Base-by-base conservation (phyloP, 306 rosid species). In the Quercus robur region DNA sequence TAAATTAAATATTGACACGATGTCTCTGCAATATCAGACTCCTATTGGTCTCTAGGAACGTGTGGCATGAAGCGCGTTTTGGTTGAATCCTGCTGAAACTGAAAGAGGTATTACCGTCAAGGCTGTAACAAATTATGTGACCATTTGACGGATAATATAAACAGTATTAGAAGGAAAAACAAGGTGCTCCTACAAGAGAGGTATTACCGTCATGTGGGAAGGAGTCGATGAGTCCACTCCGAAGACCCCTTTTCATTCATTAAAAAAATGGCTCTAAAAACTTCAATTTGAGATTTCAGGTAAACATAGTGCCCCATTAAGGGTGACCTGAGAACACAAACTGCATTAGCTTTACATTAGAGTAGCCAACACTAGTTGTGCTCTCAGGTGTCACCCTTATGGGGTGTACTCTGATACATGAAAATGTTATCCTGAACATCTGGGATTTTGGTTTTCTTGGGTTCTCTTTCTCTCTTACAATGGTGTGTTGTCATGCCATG, bases 241-340 rank as follows among this genome's bases (percentile, higher is more conserved):
- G 1, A 41, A 41, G 3, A 8, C 12, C 3, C 3, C 1, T 8
- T 41, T 41, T 41, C 11, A 41, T 41, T 41, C 1, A 0, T 41
- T 8, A 19, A 57, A 57, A 56, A 20, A 66, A 66, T 6, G 19
- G 6, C 17, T 63, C 19, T 3, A 28, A 15, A 63, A 67, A 7
- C 14, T 18, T 7, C 14, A 33, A 67, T 5, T 8, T 67, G 51
- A 33, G 52, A 67, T 33, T 13, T 0, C 20, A 77, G 5, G 41
- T 17, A 74, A 74, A 66, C 13, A 35, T 44, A 76, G 14, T 38
- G 11, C 18, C 72, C 75, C 84, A 87, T 62, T 67, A 84, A 82
- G 90, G 88, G 88, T 87, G 85, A 80, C 86, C 81, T 82, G 88
- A 87, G 88, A 84, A 82, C 85, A 82, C 84, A 82, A 68, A 2